Evolutionary conservation across 2,329 filamentous ascomycete genomes (phyloP), one percentile per base, ranked within the genome.

Genomic region (Monosporascus sp.): DNA sequence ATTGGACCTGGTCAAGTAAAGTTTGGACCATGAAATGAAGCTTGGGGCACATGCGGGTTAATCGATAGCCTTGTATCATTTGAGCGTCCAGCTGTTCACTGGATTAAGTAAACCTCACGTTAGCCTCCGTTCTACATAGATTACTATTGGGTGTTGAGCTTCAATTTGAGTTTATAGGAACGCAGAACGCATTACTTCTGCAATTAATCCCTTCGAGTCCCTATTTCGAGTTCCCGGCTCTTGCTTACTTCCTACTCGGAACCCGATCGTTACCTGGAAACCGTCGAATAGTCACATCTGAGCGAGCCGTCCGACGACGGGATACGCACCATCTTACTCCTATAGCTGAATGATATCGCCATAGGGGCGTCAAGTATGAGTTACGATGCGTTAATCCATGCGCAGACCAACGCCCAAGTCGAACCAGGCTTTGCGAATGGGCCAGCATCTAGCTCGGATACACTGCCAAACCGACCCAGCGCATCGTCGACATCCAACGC

Each of bases 351-450:
- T 53, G 52, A 55, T 52, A 53, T 56, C 63, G 64, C 63, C 60
- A 52, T 50, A 53, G 56, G 54, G 62, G 64, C 62, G 43, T 24
- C 43, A 65, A 70, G 57, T 47, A 70, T 71, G 69, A 70, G 63
- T 61, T 63, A 64, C 62, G 68, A 71, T 70, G 68, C 60, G 55
- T 62, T 65, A 50, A 57, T 52, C 62, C 67, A 71, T 70, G 68
- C 60, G 56, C 62, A 65, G 49, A 58, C 52, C 46, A 54, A 63
- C 52, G 57, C 50, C 50, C 59, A 52, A 51, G 60, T 66, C 62
- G 67, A 64, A 52, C 54, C 58, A 58, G 56, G 60, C 55, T 46
- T 54, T 58, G 55, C 61, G 53, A 54, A 58, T 60, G 61, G 64
- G 55, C 60, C 60, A 25, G 18, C n/a, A 53, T 55, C 58, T 54